Evolutionary conservation across 768 basidiomycete genomes (phyloP), one percentile per base, ranked within the genome.

Genomic region (Psilocybe tampanensis): DNA sequence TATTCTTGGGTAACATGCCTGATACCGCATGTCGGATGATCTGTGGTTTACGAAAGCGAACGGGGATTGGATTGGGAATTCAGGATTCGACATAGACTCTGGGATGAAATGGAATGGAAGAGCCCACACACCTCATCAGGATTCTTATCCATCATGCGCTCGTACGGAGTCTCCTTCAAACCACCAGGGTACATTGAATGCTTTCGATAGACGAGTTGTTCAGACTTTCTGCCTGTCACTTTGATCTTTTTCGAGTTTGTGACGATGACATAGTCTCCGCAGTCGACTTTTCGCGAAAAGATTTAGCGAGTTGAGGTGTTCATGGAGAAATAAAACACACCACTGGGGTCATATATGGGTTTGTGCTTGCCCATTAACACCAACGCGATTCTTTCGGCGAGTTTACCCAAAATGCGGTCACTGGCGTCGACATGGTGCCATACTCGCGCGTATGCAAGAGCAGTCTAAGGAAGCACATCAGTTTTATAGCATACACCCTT

Each of bases 351-450:
- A 66, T 92, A 98, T 39, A 95, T 93, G 6, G 96, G 95, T 69
- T 98, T 99, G 73, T 98, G 95, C 76, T 98, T 99, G 68, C 96
- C 97, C 96, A 98, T 98, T 44, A 99, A 81, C 29, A 95, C 94
- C 56, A 93, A 83, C 2, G 97, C 96, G 64, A 99, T 97, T 33
- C 94, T 83, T 65, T 92, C 89, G 6, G 97, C 95, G 9, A 98
- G 83, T 79, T 95, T 94, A 69, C 97, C 97, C 17, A 98, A 81
- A n/a, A 95, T 79, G 36, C 95, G 86, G 64, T 92, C 91, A 9
- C 90, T 81, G 12, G 95, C 95, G 65, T 96, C 90, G 60, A 94
- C 93, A 60, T 92, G 92, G 70, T 98, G 94, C 97, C 96, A 99
- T 44, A 94, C 87, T 44, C 95, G 82, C n/a, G 93, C 90, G 65